Base-by-base conservation (phyloP, 805 yeast genomes). In the Saturnispora saitoi region DNA sequence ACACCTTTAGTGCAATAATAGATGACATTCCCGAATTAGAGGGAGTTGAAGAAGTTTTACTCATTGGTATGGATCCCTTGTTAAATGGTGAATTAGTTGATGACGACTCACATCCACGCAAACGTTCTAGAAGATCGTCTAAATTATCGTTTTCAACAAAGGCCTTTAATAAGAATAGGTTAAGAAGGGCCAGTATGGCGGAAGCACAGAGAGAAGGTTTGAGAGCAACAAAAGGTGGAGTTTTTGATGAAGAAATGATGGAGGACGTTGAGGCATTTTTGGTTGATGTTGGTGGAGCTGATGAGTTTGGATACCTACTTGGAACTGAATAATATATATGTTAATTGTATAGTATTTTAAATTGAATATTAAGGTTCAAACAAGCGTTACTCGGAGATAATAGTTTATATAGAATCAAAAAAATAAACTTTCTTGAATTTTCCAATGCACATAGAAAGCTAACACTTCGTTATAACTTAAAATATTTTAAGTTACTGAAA, bases 121-220 rank as follows among this genome's bases (percentile, higher is more conserved):
- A 34, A 10, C 38, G 38, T 22, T 34, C 38, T n/a, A 34, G 38
- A 17, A 20, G 38, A 8, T 34, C 38, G 7, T 34, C 38, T 17
- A 34, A 22, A 12, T 14, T 34, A 12, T 34, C 38, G 8, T 34
- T 34, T 34, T 34, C 38, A 11, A 28, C 40, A n/a, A 45, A 38
- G 20, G 38, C 11, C 15, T 31, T 26, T 15, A 44, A 39, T 11
- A 46, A 40, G 34, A 30, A 39, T 7, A 64, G 69, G 60, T 63
- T 79, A 57, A 74, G 89, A 61, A 70, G 86, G 56, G 82, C 83
- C 43, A 80, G 86, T 50, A 73, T 79, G 47, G 83, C 72, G 2
- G 93, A 84, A 56, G 90, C 93, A 4, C 83, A 81, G 8, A 76
- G 80, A 9, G 91, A 85, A 60, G 90, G 90, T 10, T 69, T 80